Percentiles rank a stretch among this genome's conserved stretches.
Evolutionary conservation across 148 eudicot species (phyloP).

Genomic region (Fagopyrum tataricum): DNA sequence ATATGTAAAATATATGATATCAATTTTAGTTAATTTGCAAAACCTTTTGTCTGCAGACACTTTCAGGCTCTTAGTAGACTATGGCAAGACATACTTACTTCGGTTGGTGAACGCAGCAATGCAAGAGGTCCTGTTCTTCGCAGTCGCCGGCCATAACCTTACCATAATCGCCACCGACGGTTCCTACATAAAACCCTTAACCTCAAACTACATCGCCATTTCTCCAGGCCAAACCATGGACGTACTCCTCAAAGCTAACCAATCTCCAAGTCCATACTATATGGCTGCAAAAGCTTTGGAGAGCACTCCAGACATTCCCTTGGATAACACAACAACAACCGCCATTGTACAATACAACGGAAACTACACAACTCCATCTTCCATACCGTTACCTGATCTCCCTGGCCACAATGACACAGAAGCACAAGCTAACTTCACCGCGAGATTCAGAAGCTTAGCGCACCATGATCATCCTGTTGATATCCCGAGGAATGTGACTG

Average conservation of each 20-base stretch:
- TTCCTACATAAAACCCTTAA: constrained; percentile 11
- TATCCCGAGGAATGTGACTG: not conserved
- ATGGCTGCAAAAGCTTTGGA: constrained; percentile 16
- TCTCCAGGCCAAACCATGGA: constrained; percentile 19
- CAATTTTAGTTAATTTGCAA: too few relatives aligned
- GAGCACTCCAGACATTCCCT: not conserved
- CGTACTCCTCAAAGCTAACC: constrained; percentile 16
- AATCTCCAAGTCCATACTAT: constrained; percentile 8
- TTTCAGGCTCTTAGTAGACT: constrained; percentile 11
- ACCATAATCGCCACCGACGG: constrained; percentile 15
- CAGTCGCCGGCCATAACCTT: constrained; percentile 13
- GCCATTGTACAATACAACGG: constrained; percentile 12
- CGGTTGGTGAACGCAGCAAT: constrained; percentile 9
- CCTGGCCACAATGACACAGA: constrained; percentile 1
- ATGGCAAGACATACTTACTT: constrained; percentile 19
- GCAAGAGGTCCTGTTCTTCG: constrained; percentile 12
- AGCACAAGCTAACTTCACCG: constrained; percentile 8
- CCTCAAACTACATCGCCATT: constrained; percentile 10
- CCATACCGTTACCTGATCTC: constrained; percentile 3
- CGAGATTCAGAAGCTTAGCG: constrained; percentile 7
- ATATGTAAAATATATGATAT: too few relatives aligned
- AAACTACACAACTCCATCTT: not conserved
- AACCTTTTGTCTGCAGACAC: constrained; percentile 1
- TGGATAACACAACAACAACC: constrained; percentile 18
- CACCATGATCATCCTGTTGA: not conserved